Conservation (phyloP, 371 early-diverging fungal species). For the Cokeromyces recurvatus region DNA sequence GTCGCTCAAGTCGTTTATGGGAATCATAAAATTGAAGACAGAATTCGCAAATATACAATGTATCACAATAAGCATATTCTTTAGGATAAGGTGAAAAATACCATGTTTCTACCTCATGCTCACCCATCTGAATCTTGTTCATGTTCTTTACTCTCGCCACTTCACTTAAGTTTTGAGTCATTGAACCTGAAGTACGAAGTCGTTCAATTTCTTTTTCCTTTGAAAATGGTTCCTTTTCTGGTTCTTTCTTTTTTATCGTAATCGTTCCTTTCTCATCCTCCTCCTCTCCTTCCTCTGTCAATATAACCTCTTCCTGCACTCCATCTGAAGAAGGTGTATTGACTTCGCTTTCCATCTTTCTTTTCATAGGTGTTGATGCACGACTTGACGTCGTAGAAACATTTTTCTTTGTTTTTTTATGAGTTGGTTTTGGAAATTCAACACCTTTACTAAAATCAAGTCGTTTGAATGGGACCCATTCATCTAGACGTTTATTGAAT, state of each 20-base stretch:
- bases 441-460: constrained; percentile 72
- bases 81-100: constrained; percentile 96
- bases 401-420: constrained; percentile 44
- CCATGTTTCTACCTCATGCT: constrained; percentile 95
- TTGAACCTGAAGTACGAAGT: constrained; percentile 85
- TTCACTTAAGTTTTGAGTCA: constrained; percentile 93
- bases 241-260: constrained; percentile 24
- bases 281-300: constrained; percentile 15
- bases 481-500: constrained; percentile 99
- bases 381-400: constrained; percentile 21
- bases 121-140: constrained; percentile 90
- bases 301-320: constrained; percentile 6
- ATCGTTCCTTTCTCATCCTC: constrained; percentile 44
- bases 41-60: constrained; percentile 92
- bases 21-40: constrained; percentile 82
- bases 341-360: constrained; percentile 22
- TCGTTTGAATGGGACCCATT: constrained; percentile 86
- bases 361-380: constrained; percentile 9
- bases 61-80: constrained; percentile 68
- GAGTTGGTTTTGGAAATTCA: constrained; percentile 71
- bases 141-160: constrained; percentile 93
- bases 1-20: constrained; percentile 61
- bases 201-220: constrained; percentile 93
- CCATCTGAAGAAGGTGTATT: constrained; percentile 16
- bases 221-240: constrained; percentile 47